Conservation (phyloP, 2,329 filamentous ascomycete species). For the Calonectria multiphialidica region DNA sequence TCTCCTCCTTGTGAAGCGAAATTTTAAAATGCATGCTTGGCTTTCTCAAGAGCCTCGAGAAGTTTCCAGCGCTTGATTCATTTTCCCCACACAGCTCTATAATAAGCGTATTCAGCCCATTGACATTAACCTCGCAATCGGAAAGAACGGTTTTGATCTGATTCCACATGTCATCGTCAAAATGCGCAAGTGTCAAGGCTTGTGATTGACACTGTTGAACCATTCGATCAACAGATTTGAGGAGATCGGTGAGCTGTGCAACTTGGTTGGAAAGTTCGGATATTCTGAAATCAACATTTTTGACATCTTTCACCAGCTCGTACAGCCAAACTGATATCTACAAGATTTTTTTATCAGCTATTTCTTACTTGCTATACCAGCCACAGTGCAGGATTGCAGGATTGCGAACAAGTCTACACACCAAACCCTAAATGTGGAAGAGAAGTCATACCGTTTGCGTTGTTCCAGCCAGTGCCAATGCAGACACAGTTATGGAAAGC, state of each 20-base stretch:
- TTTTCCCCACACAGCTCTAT: background rate
- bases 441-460: background rate
- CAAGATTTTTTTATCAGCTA: too few species aligned
- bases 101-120: background rate
- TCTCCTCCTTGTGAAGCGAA: background rate
- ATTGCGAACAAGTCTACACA: background rate
- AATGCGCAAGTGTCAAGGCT: background rate
- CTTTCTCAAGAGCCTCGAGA: background rate
- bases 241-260: background rate
- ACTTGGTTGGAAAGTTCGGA: background rate
- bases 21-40: background rate
- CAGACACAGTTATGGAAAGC: background rate
- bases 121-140: background rate
- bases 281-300: background rate
- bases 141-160: background rate
- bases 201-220: background rate
- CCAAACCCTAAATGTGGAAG: too few species aligned
- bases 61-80: too few species aligned
- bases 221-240: background rate
- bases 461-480: background rate
- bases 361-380: too few species aligned
- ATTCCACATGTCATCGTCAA: background rate
- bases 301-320: background rate
- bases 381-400: too few species aligned
- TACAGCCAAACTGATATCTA: background rate